phyloP scores from a whole-genome alignment of 1,284 basidiomycete species.

The Ganoderma lingzhi region DNA sequence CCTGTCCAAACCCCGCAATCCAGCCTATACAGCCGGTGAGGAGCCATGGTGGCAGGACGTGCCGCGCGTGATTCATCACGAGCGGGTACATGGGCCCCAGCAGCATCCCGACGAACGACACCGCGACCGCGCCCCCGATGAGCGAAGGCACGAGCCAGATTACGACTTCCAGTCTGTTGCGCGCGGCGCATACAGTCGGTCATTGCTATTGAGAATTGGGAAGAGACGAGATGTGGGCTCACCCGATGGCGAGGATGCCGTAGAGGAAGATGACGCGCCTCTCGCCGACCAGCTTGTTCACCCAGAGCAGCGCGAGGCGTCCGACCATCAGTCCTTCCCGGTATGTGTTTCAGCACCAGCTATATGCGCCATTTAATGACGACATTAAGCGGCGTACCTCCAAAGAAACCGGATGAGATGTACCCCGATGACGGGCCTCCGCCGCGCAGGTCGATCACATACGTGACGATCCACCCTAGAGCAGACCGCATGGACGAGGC shows the following conservation, averaged over 20 bases:
- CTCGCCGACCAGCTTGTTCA: conserved; percentile 61
- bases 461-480: conserved; percentile 62
- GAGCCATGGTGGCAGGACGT: conserved; percentile 58
- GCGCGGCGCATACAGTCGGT: neutral
- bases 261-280: conserved; percentile 50
- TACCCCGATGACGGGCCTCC: conserved; percentile 59
- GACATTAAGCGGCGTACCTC: conserved; percentile 43
- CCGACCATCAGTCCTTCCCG: conserved; percentile 51
- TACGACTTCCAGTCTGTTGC: conserved; percentile 57
- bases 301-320: conserved; percentile 54
- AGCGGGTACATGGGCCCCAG: conserved; percentile 63
- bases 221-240: conserved; percentile 14
- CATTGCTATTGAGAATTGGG: neutral
- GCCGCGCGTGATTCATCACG: conserved; percentile 56
- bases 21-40: conserved; percentile 65
- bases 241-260: conserved; percentile 47
- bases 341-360: neutral
- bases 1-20: conserved; percentile 63
- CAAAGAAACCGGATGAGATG: conserved; percentile 60
- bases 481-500: no score
- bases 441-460: conserved; percentile 51
- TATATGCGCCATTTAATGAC: neutral
- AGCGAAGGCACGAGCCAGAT: conserved; percentile 69
- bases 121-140: conserved; percentile 59
- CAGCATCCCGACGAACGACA: conserved; percentile 62